These are phyloP conservation scores for Penicillium malachiteum DNA, from an alignment of 495 filamentous ascomycete genomes.

Conservation along the genomic window DNA sequence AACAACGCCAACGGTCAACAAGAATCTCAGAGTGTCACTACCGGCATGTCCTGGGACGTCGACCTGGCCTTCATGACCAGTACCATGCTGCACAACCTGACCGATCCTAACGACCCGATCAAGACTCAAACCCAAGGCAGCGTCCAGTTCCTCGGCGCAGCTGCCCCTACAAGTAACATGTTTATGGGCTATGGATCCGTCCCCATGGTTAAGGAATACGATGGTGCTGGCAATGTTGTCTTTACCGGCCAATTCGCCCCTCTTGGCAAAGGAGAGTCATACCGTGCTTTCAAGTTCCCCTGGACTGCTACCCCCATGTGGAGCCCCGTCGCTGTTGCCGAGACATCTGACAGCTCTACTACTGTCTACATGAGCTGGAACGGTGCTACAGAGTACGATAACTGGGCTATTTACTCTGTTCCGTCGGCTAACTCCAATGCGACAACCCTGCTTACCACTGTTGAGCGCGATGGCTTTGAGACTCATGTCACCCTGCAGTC, in stretches of 20 bases:
- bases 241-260: constrained; percentile 14
- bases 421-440: constrained; percentile 17
- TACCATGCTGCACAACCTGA: constrained; percentile 9
- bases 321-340: constrained; percentile 13
- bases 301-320: constrained; percentile 19
- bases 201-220: constrained; percentile 44
- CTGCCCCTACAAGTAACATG: constrained; percentile 26
- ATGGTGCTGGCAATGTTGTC: constrained; percentile 11
- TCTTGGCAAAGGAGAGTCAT: constrained; percentile 8
- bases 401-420: constrained; percentile 32
- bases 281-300: constrained; percentile 15
- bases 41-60: constrained; percentile 21
- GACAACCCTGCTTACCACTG: constrained; percentile 15
- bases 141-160: constrained; percentile 28
- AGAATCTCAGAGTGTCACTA: constrained; percentile 5
- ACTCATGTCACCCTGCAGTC: constrained; percentile 12
- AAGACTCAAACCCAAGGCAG: constrained; percentile 40
- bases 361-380: constrained; percentile 36
- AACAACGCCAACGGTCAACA: constrained; percentile 23
- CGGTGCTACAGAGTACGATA: constrained; percentile 37
- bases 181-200: constrained; percentile 44
- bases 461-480: constrained; percentile 32
- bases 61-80: constrained; percentile 13
- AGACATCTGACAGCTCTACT: not conserved
- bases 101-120: constrained; percentile 26